A percentile compares a stretch with the other conserved stretches of the same genome.
Conservation (phyloP, 345 rosid species). For the Viola odorata region DNA sequence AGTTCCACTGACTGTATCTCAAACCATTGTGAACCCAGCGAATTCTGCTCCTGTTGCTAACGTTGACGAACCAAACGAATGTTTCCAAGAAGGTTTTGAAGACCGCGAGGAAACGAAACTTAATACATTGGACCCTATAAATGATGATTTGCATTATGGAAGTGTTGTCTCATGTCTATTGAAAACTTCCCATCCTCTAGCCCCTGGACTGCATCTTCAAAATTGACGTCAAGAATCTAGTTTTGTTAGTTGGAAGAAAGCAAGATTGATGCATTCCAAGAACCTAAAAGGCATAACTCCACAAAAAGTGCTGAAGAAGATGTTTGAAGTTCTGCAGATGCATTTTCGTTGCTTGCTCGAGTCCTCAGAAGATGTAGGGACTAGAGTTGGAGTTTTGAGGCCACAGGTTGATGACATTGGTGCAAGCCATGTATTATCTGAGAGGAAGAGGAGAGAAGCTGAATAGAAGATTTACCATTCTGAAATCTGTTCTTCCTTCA, state of each 20-base stretch:
- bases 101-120: constrained; percentile 33
- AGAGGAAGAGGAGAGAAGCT: constrained; percentile 45
- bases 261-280: constrained; percentile 15
- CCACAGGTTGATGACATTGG: constrained; percentile 45
- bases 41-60: constrained; percentile 32
- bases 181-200: constrained; percentile 54
- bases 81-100: constrained; percentile 38
- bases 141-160: constrained; percentile 58
- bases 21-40: constrained; percentile 46
- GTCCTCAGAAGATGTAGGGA: constrained; percentile 30
- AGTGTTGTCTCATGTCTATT: constrained; percentile 54
- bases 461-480: constrained; percentile 45
- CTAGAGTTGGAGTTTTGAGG: constrained; percentile 32
- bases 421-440: constrained; percentile 37
- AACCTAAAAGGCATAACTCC: constrained; percentile 23
- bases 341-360: constrained; percentile 30
- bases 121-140: constrained; percentile 23
- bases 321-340: constrained; percentile 68
- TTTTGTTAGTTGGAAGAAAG: constrained; percentile 57
- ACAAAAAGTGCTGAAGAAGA: constrained; percentile 68
- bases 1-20: constrained; percentile 70
- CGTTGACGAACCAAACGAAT: constrained; percentile 24
- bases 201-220: constrained; percentile 41
- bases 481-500: constrained; percentile 72
- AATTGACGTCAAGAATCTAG: constrained; percentile 49